Evolutionary conservation across 2,329 filamentous ascomycete species (phyloP), one percentile per base, ranked within the genome.

Genomic region (Colletotrichum sp.): DNA sequence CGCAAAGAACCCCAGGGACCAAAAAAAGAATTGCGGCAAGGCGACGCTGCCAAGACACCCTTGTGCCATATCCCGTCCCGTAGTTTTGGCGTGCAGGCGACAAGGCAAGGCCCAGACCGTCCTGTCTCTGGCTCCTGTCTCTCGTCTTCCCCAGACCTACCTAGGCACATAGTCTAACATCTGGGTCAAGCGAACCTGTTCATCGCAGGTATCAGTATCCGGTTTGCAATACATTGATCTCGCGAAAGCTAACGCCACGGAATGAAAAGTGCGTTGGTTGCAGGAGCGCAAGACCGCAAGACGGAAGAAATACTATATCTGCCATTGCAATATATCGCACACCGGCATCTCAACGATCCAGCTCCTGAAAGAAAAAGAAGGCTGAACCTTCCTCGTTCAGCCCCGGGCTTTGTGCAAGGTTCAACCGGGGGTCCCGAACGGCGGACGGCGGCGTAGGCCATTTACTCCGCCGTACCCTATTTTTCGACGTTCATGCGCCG

Each of bases 401-500:
- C 43, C 43, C 43, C 43, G 43, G 38, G 43, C n/a, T 48, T 38
- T 48, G 43, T 21, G 43, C 43, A 48, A 48, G 43, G 43, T 48
- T 48, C 43, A 48, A 48, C 18, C 43, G 18, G 43, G 43, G 43
- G 18, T 48, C 43, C 43, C 43, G 18, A 48, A 48, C 43, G 43
- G 43, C 43, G 43, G 43, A 48, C 43, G 43, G 43, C 18, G 43
- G 43, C 38, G 38, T 34, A 14, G 26, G 59, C 61, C 21, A 8
- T 28, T 58, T 10, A 34, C 59, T 64, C 63, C 69, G 73, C 63
- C 68, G 56, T 52, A 69, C 63, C 36, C 73, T 75, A 63, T 68
- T 69, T 58, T 64, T 75, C 36, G 55, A 75, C 24, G 58, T 63
- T 67, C 55, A 73, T 73, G 73, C 69, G 73, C 69, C 34, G 38